These are phyloP conservation scores for Magnolia officinalis DNA, from an alignment of 164 flowering plant species.

Conservation along the genomic window DNA sequence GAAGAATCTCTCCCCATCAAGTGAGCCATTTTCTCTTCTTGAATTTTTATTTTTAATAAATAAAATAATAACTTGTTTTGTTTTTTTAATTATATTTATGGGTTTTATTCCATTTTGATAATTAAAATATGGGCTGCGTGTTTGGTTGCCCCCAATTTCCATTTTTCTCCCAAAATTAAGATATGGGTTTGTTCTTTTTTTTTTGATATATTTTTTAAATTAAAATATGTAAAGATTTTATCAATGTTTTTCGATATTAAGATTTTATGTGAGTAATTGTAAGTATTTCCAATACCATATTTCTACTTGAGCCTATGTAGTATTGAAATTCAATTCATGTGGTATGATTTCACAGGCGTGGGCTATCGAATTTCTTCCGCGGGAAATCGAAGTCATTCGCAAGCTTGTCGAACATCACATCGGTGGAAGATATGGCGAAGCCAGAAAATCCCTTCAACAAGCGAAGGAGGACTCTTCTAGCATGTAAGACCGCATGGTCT, in stretches of 20 bases:
- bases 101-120: not conserved
- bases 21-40: conserved; percentile 27
- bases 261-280: too few relatives aligned
- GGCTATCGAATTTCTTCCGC: conserved; percentile 48
- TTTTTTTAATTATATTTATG: not conserved
- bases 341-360: conserved; percentile 37
- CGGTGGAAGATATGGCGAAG: conserved; percentile 42
- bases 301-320: not conserved
- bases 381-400: conserved; percentile 69
- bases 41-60: not conserved
- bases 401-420: conserved; percentile 35
- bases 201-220: not conserved
- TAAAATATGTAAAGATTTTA: not conserved
- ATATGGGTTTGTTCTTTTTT: not conserved
- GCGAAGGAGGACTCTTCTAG: conserved; percentile 44
- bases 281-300: too few relatives aligned
- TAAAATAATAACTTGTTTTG: not conserved
- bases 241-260: not conserved
- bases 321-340: not conserved
- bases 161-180: not conserved
- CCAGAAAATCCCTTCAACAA: conserved; percentile 63
- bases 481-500: conserved; percentile 23
- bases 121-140: not conserved
- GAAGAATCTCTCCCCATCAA: conserved; percentile 74
- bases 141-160: not conserved